phyloP scores from a whole-genome alignment of 768 basidiomycete genomes.

The Piloderma croceum region DNA sequence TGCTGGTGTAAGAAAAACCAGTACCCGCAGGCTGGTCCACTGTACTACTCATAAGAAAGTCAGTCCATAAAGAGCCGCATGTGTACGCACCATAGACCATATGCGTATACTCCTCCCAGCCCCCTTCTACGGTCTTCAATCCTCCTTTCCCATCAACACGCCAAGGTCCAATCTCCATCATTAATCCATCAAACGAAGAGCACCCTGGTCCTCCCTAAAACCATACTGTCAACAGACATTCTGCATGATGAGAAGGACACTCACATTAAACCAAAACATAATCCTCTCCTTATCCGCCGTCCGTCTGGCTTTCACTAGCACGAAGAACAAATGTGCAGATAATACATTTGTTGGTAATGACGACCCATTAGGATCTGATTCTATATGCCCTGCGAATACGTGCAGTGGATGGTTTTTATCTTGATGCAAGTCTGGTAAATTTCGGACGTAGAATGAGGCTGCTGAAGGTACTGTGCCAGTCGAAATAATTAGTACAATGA shows the following conservation, averaged over 20 bases:
- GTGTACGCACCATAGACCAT: slow-evolving; percentile 79
- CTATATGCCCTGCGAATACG: slow-evolving; percentile 79
- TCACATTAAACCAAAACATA: slow-evolving; percentile 95
- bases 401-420: slow-evolving; percentile 65
- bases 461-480: slow-evolving; percentile 75
- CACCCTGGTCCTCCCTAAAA: slow-evolving; percentile 99
- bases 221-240: no score
- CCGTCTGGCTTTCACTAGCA: slow-evolving; percentile 82
- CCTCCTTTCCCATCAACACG: slow-evolving; percentile 67
- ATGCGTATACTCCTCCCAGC: slow-evolving; percentile 97
- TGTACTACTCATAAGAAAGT: slow-evolving; percentile 27
- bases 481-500: slow-evolving; percentile 1
- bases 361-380: slow-evolving; percentile 64
- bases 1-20: slow-evolving; percentile 85
- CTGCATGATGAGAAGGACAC: no score
- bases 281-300: slow-evolving; percentile 86
- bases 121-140: slow-evolving; percentile 71
- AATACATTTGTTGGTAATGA: slow-evolving; percentile 51
- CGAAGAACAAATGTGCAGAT: slow-evolving; percentile 80
- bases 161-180: slow-evolving; percentile 99
- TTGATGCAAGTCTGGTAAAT: slow-evolving; percentile 71
- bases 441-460: slow-evolving; percentile 77
- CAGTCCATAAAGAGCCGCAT: slow-evolving; percentile 3
- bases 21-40: slow-evolving; percentile 98
- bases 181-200: slow-evolving; percentile 92